Evolutionary conservation across 768 basidiomycete genomes (phyloP), one percentile per base, ranked within the genome.

Genomic region (Amanita thiersii): DNA sequence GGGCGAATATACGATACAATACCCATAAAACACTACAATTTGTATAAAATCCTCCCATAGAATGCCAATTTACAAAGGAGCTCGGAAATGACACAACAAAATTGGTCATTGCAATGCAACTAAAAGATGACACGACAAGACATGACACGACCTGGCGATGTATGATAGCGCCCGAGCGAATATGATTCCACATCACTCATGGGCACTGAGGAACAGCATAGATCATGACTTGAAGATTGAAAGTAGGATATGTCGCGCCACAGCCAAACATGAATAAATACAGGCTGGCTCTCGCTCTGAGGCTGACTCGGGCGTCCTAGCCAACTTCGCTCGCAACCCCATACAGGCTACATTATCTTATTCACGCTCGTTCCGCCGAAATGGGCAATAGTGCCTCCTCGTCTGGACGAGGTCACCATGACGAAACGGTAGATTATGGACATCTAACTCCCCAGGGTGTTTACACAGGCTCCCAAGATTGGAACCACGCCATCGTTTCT

Each of bases 341-440:
- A 32, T 23, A 19, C 19, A 34, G n/a, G 17, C 29, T 32, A 5
- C 32, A 20, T 7, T 31, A 5, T 30, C 21, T 28, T 37, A 39
- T 18, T 23, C 41, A 30, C 41, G 47, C 31, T 35, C 21, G 12
- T 19, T 11, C 14, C 23, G 28, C 31, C 37, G 37, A 41, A 49
- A 92, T 92, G 88, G 88, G 88, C 53, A 91, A 91, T 64, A 75
- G 77, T 44, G 70, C 81, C 46, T 87, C 84, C 20, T 81, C 86
- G 28, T 80, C 84, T 20, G 75, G 78, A 45, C 78, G 82, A 36
- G 66, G 69, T 36, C 81, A 81, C 50, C 81, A 86, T 50, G 89
- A 90, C 47, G 85, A 89, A 47, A 72, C 79, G 19, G 85, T 89
- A 58, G 90, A 93, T 68, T 85, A 78, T 52, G 90, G 90, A 44